These are phyloP conservation scores for Ocimum tenuiflorum DNA, from an alignment of 257 asterid genomes.

Conservation along the genomic window DNA sequence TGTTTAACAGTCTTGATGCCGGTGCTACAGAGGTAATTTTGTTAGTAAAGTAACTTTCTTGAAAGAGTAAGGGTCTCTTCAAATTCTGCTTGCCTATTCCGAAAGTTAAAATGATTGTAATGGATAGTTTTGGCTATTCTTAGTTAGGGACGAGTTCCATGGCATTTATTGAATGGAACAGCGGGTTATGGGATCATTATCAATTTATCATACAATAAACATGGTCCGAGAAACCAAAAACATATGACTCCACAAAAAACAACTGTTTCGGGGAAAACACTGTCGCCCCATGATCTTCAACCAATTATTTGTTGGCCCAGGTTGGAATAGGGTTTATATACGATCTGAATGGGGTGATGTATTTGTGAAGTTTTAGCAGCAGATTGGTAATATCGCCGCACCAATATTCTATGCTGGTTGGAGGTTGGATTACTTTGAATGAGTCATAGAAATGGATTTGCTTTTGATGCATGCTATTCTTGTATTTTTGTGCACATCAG, in stretches of 20 bases:
- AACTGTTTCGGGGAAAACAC: too few species aligned
- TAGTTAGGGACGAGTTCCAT: not conserved
- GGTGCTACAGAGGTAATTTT: slow-evolving; percentile 71
- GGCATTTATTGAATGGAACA: not conserved
- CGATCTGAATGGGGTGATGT: too few species aligned
- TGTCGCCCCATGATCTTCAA: too few species aligned
- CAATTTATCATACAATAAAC: too few species aligned
- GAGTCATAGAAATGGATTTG: not conserved
- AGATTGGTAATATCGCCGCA: too few species aligned
- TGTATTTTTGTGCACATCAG: not conserved
- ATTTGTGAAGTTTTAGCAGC: too few species aligned
- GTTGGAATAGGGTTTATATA: too few species aligned
- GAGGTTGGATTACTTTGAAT: not conserved
- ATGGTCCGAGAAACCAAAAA: too few species aligned
- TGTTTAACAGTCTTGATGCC: slow-evolving; percentile 78
- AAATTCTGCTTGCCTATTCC: not conserved
- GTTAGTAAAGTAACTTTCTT: not conserved
- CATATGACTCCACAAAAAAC: too few species aligned
- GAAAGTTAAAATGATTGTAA: not conserved
- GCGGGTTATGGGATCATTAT: too few species aligned
- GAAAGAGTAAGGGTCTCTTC: not conserved
- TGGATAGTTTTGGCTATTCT: not conserved
- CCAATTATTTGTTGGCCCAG: too few species aligned
- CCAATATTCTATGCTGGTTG: too few species aligned
- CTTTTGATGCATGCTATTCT: not conserved